Conservation (phyloP, 1,139 yeast genomes). For the Ogataea hybrid region DNA sequence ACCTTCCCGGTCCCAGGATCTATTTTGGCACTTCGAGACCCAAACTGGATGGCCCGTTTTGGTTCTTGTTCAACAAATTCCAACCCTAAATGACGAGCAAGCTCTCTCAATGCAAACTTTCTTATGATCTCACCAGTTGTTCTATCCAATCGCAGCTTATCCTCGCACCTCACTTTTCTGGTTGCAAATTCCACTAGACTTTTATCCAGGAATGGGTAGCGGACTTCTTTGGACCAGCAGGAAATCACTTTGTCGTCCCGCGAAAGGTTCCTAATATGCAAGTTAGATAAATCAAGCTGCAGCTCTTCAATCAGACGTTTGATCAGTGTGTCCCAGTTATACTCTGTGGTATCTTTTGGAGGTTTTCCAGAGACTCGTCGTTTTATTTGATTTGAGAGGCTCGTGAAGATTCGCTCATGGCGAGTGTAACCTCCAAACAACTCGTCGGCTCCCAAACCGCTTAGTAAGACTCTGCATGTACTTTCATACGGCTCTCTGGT, state of each 20-base stretch:
- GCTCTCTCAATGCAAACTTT: constrained; percentile 59
- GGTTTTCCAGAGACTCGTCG: constrained; percentile 24
- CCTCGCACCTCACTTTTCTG: constrained; percentile 46
- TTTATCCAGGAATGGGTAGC: constrained; percentile 85
- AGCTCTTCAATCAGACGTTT: constrained; percentile 51
- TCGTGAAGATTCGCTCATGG: constrained; percentile 54
- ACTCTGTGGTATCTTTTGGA: constrained; percentile 18
- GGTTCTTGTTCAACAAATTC: constrained; percentile 64
- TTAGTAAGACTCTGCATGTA: constrained; percentile 65
- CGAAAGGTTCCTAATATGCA: constrained; percentile 78
- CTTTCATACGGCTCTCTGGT: constrained; percentile 40
- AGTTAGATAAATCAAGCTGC: constrained; percentile 63
- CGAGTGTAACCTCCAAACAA: constrained; percentile 89
- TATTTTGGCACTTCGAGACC: constrained; percentile 93
- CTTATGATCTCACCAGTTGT: constrained; percentile 42
- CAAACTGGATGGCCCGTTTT: constrained; percentile 97
- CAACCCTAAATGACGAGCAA: constrained; percentile 56
- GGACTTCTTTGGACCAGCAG: constrained; percentile 82
- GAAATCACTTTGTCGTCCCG: constrained; percentile 89
- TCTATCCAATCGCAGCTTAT: constrained; percentile 38
- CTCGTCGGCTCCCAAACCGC: constrained; percentile 99
- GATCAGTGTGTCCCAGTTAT: constrained; percentile 27
- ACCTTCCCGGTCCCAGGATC: constrained; percentile 66
- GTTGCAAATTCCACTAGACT: constrained; percentile 54
- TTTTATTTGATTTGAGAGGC: constrained; percentile 28